These are phyloP conservation scores for Mycena rosella DNA, from an alignment of 768 basidiomycete genomes.

Conservation along the genomic window DNA sequence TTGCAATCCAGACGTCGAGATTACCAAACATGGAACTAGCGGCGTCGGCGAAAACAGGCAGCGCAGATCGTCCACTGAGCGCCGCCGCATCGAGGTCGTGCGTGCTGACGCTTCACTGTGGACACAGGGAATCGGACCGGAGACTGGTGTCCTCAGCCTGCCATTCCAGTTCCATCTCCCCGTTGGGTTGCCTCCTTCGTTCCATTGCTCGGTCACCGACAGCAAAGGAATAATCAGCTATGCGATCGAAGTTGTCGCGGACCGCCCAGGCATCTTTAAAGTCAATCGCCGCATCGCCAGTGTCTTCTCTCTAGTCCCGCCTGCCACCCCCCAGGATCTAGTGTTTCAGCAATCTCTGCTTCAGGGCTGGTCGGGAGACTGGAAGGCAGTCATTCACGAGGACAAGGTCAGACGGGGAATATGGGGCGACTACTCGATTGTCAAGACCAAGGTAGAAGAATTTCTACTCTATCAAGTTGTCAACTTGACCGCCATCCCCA, in stretches of 20 bases:
- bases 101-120: constrained; percentile 15
- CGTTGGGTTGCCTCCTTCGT: constrained; percentile 17
- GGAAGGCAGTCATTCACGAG: constrained; percentile 19
- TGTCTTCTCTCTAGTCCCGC: constrained; percentile 16
- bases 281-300: constrained; percentile 17
- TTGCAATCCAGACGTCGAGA: constrained; percentile 17
- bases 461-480: neutral
- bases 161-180: constrained; percentile 26
- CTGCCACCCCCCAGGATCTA: constrained; percentile 12
- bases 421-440: constrained; percentile 21
- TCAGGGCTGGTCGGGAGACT: constrained; percentile 21
- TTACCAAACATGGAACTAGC: neutral
- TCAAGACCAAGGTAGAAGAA: constrained; percentile 18
- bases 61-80: neutral
- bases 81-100: constrained; percentile 12
- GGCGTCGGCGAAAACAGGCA: neutral
- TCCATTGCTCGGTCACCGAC: constrained; percentile 13
- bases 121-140: neutral
- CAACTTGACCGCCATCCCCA: neutral
- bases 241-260: constrained; percentile 19
- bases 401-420: constrained; percentile 20
- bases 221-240: constrained; percentile 23
- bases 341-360: neutral
- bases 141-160: constrained; percentile 10
- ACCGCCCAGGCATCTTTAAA: constrained; percentile 25